phyloP scores from a whole-genome alignment of 177 flowering plant genomes.

The Vitis hybrid region DNA sequence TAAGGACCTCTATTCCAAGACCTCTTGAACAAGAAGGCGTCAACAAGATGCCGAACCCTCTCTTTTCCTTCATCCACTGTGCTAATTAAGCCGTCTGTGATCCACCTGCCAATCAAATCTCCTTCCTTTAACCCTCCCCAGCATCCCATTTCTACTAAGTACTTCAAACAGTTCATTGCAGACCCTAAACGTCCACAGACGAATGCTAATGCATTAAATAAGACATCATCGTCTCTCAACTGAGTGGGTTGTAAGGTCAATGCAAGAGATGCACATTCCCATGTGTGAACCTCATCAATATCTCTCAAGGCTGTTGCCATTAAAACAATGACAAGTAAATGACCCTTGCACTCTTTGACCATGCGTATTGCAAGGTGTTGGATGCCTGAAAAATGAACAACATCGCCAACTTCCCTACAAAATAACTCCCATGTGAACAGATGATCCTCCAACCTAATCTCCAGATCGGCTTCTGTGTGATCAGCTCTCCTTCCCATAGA shows the following conservation, averaged over 20 bases:
- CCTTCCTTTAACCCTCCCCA: neutral
- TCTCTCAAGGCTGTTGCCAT: neutral
- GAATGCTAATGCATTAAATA: neutral
- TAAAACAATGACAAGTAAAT: neutral
- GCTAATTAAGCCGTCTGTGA: too few relatives aligned
- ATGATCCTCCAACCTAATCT: too few relatives aligned
- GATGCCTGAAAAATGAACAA: too few relatives aligned
- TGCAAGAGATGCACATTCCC: neutral
- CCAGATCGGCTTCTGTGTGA: too few relatives aligned
- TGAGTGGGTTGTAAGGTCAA: neutral
- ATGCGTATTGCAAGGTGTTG: neutral
- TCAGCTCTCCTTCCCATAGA: too few relatives aligned
- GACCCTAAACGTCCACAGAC: neutral
- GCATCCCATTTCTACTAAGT: neutral
- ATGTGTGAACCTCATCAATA: neutral
- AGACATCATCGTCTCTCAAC: neutral
- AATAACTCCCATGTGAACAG: too few relatives aligned
- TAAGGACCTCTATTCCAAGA: too few relatives aligned
- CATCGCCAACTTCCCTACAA: too few relatives aligned
- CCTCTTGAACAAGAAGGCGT: too few relatives aligned
- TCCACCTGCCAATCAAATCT: neutral
- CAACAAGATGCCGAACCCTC: too few relatives aligned
- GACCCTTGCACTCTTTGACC: neutral
- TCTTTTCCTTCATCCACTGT: too few relatives aligned
- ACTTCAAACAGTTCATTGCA: neutral